Conservation (phyloP, 495 filamentous ascomycete species). For the Clohesyomyces aquaticus region DNA sequence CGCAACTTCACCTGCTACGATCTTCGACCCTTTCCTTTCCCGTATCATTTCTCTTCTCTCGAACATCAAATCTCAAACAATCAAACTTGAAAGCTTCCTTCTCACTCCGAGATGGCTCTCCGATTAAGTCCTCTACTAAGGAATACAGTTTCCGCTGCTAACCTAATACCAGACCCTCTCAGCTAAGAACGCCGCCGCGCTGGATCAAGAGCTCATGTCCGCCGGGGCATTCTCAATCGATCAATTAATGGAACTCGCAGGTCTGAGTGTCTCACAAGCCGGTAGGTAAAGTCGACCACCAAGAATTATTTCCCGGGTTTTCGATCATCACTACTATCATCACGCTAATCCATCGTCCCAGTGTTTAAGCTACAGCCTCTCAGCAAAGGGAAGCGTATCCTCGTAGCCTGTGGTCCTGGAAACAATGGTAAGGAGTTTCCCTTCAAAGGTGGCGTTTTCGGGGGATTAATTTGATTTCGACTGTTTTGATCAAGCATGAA, state of each 20-base stretch:
- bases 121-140: constrained; percentile 47
- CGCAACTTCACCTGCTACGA: neutral
- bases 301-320: no score
- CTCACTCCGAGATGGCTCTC: constrained; percentile 49
- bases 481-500: no score
- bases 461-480: no score
- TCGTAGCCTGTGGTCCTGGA: constrained; percentile 90
- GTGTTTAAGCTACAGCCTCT: constrained; percentile 85
- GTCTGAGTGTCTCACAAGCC: constrained; percentile 89
- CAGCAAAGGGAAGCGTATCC: constrained; percentile 68
- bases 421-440: constrained; percentile 92
- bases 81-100: neutral
- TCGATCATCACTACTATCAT: no score
- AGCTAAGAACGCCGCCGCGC: constrained; percentile 80
- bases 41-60: neutral
- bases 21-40: no score
- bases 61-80: neutral
- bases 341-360: no score
- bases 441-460: no score
- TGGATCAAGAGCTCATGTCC: constrained; percentile 95
- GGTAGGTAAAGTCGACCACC: no score
- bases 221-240: constrained; percentile 90
- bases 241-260: constrained; percentile 96
- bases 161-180: constrained; percentile 69
- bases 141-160: neutral